Conservation (phyloP, 805 yeast species). For the Pichia phayaonensis region DNA sequence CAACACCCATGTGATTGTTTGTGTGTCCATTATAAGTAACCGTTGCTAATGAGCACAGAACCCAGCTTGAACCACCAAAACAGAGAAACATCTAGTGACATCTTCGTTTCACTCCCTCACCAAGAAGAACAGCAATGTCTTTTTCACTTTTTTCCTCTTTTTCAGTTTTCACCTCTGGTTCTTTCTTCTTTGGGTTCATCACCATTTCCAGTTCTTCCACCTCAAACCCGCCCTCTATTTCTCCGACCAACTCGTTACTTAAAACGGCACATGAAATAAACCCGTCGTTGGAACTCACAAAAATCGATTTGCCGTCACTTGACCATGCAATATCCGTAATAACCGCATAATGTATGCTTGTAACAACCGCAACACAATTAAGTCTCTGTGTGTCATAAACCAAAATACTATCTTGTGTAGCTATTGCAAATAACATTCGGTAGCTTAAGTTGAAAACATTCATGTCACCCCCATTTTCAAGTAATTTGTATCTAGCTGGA, state of each 20-base stretch:
- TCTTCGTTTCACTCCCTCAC: background rate
- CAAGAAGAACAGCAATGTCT: background rate
- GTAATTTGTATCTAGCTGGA: constrained; percentile 49
- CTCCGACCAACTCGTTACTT: constrained; percentile 50
- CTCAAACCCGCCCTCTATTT: constrained; percentile 24
- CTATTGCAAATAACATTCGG: constrained; percentile 83
- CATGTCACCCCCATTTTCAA: constrained; percentile 5
- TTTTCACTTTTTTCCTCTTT: background rate
- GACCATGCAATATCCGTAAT: constrained; percentile 88
- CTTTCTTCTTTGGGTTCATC: background rate
- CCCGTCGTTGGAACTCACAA: constrained; percentile 87
- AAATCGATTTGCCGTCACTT: constrained; percentile 57
- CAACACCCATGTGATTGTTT: constrained; percentile 40
- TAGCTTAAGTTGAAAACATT: constrained; percentile 55
- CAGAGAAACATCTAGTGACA: background rate
- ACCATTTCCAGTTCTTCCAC: background rate
- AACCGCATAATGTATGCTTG: constrained; percentile 81
- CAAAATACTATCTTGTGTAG: constrained; percentile 78
- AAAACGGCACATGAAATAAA: constrained; percentile 69
- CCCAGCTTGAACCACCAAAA: too few species aligned
- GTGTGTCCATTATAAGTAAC: background rate
- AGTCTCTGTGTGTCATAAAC: constrained; percentile 72
- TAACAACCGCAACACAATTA: constrained; percentile 63
- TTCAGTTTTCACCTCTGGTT: background rate
- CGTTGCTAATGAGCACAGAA: background rate